These are phyloP conservation scores for Reutealis trisperma DNA, from an alignment of 345 rosid genomes.

Conservation along the genomic window DNA sequence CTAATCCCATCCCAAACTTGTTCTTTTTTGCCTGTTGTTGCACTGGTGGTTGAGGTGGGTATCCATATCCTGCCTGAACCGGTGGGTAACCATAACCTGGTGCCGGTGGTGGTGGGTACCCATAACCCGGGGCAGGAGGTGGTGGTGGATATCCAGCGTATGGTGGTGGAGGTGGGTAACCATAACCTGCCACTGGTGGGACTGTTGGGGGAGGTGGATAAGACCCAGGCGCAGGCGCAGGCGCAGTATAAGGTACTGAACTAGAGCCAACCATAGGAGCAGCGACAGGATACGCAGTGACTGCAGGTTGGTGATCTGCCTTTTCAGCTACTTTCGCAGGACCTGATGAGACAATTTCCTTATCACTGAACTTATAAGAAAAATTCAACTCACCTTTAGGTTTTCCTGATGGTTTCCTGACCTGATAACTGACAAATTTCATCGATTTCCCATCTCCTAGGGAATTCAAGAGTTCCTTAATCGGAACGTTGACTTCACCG, in stretches of 20 bases:
- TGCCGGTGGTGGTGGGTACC: slow-evolving; percentile 36
- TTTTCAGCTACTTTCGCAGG: not conserved
- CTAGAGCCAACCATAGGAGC: slow-evolving; percentile 11
- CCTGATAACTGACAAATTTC: slow-evolving; percentile 63
- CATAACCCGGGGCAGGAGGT: slow-evolving; percentile 27
- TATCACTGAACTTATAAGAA: slow-evolving; percentile 57
- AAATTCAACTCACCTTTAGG: slow-evolving; percentile 66
- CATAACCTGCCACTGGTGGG: not conserved
- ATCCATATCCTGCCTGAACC: slow-evolving; percentile 26
- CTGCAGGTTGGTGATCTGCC: not conserved
- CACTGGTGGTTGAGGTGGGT: slow-evolving; percentile 25
- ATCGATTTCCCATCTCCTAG: slow-evolving; percentile 29
- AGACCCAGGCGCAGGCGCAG: slow-evolving; percentile 2
- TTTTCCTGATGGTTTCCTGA: slow-evolving; percentile 64
- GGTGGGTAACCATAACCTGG: slow-evolving; percentile 18
- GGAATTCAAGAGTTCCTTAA: slow-evolving; percentile 56
- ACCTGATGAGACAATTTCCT: slow-evolving; percentile 3
- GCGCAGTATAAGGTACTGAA: slow-evolving; percentile 6
- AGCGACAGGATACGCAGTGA: slow-evolving; percentile 20
- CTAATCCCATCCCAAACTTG: slow-evolving; percentile 59
- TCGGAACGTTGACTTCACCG: slow-evolving; percentile 73
- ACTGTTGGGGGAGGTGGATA: slow-evolving; percentile 36
- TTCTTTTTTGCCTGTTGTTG: slow-evolving; percentile 55
- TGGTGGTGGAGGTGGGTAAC: slow-evolving; percentile 44
- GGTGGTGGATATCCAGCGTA: slow-evolving; percentile 34